Percentiles rank a stretch among this genome's conserved stretches.
Evolutionary conservation across 2,329 filamentous ascomycete species (phyloP).

Genomic region (Aspergillus arachidicola): DNA sequence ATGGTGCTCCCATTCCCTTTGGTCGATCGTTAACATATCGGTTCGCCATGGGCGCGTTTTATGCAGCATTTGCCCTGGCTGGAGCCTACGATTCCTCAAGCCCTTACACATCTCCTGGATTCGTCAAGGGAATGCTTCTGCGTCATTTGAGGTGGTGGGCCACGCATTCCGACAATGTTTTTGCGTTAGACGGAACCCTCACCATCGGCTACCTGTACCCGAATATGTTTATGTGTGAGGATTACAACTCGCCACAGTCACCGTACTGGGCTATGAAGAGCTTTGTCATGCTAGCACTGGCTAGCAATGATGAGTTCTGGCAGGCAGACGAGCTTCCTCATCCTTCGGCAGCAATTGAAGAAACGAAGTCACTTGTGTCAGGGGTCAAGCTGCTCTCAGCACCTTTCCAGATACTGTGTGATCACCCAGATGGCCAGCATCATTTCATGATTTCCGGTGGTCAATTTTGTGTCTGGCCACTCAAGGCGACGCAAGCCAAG

Average conservation of each 20-base stretch:
- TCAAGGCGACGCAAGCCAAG: constrained; percentile 49
- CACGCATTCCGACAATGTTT: constrained; percentile 44
- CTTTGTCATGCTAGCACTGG: constrained; percentile 47
- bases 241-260: constrained; percentile 61
- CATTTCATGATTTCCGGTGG: constrained; percentile 49
- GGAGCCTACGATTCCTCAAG: constrained; percentile 40
- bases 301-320: constrained; percentile 51
- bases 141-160: constrained; percentile 57
- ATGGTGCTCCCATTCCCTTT: constrained; percentile 55
- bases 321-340: constrained; percentile 39
- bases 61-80: constrained; percentile 49
- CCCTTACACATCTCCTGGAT: constrained; percentile 43
- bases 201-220: constrained; percentile 52
- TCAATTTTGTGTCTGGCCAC: constrained; percentile 41
- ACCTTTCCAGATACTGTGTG: constrained; percentile 52
- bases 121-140: constrained; percentile 53
- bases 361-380: not conserved
- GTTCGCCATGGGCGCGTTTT: constrained; percentile 55
- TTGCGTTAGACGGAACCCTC: constrained; percentile 53
- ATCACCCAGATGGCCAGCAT: constrained; percentile 32
- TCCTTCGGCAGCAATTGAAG: constrained; percentile 24
- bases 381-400: constrained; percentile 16
- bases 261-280: constrained; percentile 59
- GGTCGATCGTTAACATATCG: constrained; percentile 56
- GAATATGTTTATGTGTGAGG: constrained; percentile 59